These are phyloP conservation scores for Cytospora mali DNA, from an alignment of 2,329 filamentous ascomycete genomes.

Conservation along the genomic window DNA sequence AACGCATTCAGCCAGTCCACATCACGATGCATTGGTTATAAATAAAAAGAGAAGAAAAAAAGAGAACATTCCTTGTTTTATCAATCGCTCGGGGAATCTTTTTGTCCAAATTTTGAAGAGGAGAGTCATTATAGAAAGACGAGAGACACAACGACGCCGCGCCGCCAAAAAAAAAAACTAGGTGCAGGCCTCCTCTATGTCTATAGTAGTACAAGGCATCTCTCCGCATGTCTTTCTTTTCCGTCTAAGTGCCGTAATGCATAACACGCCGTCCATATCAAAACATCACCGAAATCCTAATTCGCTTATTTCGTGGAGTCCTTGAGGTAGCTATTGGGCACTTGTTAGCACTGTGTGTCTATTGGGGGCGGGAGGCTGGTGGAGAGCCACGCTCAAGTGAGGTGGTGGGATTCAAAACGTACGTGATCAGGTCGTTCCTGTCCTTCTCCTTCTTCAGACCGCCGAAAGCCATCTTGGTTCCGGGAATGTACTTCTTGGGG, in stretches of 20 bases:
- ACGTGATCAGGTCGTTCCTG: conserved; percentile 98
- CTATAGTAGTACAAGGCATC: conserved; percentile 29
- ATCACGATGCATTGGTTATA: neutral
- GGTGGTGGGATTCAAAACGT: conserved; percentile 46
- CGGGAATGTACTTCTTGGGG: conserved; percentile 99
- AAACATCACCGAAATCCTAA: conserved; percentile 24
- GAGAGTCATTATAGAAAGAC: conserved; percentile 29
- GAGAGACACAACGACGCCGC: conserved; percentile 28
- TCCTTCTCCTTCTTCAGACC: conserved; percentile 99
- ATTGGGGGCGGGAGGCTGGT: too few species aligned
- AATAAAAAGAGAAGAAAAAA: too few species aligned
- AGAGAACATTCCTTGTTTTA: neutral
- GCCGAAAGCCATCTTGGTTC: conserved; percentile 99
- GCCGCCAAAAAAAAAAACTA: conserved; percentile 1
- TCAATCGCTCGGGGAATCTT: conserved; percentile 5
- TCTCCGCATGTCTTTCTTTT: conserved; percentile 23
- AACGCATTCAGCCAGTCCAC: neutral
- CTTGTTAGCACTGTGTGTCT: conserved; percentile 11
- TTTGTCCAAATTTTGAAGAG: conserved; percentile 29
- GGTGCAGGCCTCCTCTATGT: conserved; percentile 27
- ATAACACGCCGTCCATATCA: conserved; percentile 28
- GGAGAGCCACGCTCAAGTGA: conserved; percentile 31
- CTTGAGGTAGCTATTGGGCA: conserved; percentile 61
- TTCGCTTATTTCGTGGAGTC: conserved; percentile 67
- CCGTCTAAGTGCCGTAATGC: conserved; percentile 33